Evolutionary conservation across 345 rosid species (phyloP).

Genomic region (Lagerstroemia speciosa): DNA sequence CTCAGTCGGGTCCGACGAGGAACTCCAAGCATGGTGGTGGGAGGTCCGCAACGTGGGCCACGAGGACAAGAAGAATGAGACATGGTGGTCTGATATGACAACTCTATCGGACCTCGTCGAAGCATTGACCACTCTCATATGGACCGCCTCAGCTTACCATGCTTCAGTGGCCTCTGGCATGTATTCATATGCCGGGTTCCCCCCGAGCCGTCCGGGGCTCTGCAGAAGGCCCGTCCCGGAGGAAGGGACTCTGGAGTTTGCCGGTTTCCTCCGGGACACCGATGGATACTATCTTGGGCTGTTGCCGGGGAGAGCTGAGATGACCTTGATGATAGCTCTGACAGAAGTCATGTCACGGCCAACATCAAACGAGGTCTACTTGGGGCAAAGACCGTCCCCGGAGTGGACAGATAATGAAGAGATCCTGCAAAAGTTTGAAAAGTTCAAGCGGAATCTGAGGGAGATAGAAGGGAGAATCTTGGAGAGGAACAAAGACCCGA

Average conservation of each 20-base stretch:
- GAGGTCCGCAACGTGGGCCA: constrained; percentile 49
- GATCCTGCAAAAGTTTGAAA: constrained; percentile 20
- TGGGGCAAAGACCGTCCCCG: constrained; percentile 35
- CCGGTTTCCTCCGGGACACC: constrained; percentile 28
- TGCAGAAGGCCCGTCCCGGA: constrained; percentile 38
- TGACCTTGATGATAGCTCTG: constrained; percentile 30
- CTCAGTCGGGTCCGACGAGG: constrained; percentile 30
- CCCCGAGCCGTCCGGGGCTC: constrained; percentile 37
- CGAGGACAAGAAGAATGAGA: constrained; percentile 34
- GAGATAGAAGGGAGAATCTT: constrained; percentile 30
- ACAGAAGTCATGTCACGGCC: constrained; percentile 41
- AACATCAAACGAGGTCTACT: constrained; percentile 38
- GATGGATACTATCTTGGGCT: constrained; percentile 30
- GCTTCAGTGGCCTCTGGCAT: constrained; percentile 54
- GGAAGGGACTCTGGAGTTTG: constrained; percentile 37
- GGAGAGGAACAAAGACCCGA: constrained; percentile 31
- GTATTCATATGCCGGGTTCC: constrained; percentile 49
- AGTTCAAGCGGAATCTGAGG: constrained; percentile 28
- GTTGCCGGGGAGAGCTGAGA: constrained; percentile 44
- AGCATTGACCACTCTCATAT: constrained; percentile 44
- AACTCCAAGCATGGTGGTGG: constrained; percentile 63
- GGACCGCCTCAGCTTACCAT: constrained; percentile 54
- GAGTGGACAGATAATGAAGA: constrained; percentile 32
- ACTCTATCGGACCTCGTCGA: constrained; percentile 22
- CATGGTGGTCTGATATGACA: constrained; percentile 44